These are phyloP conservation scores for Plasmodium cynomolgi DNA, from an alignment of 169 alveolate species.

Conservation along the genomic window DNA sequence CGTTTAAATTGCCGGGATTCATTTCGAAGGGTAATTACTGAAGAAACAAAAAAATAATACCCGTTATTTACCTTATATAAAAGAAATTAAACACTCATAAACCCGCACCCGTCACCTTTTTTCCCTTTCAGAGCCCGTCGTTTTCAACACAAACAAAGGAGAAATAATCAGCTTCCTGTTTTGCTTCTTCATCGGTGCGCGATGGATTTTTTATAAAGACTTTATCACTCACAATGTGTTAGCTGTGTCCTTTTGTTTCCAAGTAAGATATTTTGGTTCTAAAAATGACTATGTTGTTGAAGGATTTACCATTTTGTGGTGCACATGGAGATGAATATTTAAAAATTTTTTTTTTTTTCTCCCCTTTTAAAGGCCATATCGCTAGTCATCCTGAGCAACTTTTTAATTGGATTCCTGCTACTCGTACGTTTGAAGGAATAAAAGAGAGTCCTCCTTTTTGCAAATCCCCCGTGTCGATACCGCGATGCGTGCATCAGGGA, in stretches of 20 bases:
- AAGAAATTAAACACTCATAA: not conserved
- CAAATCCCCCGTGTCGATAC: not conserved
- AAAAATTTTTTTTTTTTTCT: not conserved
- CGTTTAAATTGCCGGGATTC: conserved; percentile 24
- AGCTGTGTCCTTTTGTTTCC: conserved; percentile 75
- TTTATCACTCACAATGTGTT: conserved; percentile 63
- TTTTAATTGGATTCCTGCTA: conserved; percentile 63
- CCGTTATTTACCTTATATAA: not conserved
- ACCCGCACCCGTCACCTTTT: not conserved
- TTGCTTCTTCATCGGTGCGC: conserved; percentile 49
- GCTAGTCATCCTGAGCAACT: conserved; percentile 64
- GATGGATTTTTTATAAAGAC: conserved; percentile 66
- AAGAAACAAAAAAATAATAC: not conserved
- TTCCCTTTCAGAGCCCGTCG: conserved; percentile 47
- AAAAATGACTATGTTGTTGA: not conserved
- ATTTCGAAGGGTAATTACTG: conserved; percentile 43
- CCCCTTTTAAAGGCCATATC: conserved; percentile 47
- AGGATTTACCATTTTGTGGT: not conserved
- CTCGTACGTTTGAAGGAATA: conserved; percentile 9
- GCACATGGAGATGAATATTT: not conserved
- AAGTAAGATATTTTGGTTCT: conserved; percentile 7
- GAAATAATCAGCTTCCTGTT: conserved; percentile 44
- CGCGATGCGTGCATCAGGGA: not conserved
- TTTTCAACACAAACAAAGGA: conserved; percentile 72
- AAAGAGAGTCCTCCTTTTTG: not conserved